Conservation (phyloP, 164 flowering plant genomes). For the Berberis thunbergii region DNA sequence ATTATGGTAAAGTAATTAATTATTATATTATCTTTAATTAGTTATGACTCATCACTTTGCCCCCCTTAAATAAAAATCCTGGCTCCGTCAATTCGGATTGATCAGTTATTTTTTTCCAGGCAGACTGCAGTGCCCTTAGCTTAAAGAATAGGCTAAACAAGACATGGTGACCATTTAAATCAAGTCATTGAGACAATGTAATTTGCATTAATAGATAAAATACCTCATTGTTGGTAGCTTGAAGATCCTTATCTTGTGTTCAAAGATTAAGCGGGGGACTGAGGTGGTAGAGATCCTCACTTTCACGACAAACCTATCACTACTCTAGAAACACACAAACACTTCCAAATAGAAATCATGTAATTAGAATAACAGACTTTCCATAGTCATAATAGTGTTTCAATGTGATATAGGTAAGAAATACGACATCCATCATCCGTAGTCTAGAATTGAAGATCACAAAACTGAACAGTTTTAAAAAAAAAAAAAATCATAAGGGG, state of each 20-base stretch:
- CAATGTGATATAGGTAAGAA: too few species aligned
- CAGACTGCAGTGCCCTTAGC: constrained; percentile 72
- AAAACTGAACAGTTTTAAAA: too few species aligned
- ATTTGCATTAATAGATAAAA: not conserved
- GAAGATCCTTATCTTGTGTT: constrained; percentile 46
- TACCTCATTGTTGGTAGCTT: constrained; percentile 84
- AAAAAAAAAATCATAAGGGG: too few species aligned
- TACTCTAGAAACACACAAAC: constrained; percentile 42
- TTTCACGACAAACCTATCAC: constrained; percentile 76
- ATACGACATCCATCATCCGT: too few species aligned
- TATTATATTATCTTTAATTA: too few species aligned
- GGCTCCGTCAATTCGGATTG: constrained; percentile 30
- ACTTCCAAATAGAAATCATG: too few species aligned
- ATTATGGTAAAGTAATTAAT: too few species aligned
- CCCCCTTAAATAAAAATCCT: too few species aligned
- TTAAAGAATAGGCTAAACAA: constrained; percentile 61
- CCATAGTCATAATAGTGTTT: too few species aligned
- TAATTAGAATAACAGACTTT: too few species aligned
- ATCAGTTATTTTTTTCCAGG: constrained; percentile 70
- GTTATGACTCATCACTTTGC: too few species aligned
- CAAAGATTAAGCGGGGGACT: constrained; percentile 68
- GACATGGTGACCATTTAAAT: not conserved
- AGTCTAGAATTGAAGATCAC: too few species aligned
- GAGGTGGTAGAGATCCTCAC: constrained; percentile 72
- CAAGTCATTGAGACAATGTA: not conserved